A percentile compares a stretch with the other conserved stretches of the same genome.
Evolutionary conservation across 345 rosid species (phyloP).

Genomic region (Syzygium aqueum): DNA sequence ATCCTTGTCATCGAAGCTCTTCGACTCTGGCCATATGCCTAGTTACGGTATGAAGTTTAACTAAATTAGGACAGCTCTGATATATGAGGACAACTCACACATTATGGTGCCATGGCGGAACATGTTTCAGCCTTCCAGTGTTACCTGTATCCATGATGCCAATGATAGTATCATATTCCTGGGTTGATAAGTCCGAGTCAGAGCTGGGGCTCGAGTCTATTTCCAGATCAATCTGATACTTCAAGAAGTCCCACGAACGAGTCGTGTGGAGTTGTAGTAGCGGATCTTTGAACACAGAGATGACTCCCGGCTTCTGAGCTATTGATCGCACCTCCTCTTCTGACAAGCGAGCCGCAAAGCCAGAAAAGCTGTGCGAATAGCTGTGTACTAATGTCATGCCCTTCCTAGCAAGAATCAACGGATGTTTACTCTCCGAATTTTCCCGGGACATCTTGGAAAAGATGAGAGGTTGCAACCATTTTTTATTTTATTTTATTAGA

Average conservation of each 20-base stretch:
- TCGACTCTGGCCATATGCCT: slow-evolving; percentile 92
- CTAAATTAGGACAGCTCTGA: background rate
- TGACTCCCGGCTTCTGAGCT: slow-evolving; percentile 50
- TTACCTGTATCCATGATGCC: slow-evolving; percentile 75
- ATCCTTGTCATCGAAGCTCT: slow-evolving; percentile 60
- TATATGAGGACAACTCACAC: background rate
- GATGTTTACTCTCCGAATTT: background rate
- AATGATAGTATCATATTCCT: slow-evolving; percentile 36
- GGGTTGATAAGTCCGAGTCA: slow-evolving; percentile 11
- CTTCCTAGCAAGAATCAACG: slow-evolving; percentile 24
- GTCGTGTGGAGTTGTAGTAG: slow-evolving; percentile 66
- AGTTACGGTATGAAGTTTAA: background rate
- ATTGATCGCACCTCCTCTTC: slow-evolving; percentile 52
- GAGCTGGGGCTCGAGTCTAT: slow-evolving; percentile 34
- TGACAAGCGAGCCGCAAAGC: slow-evolving; percentile 70
- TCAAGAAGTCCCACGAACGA: slow-evolving; percentile 92
- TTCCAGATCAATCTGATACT: slow-evolving; percentile 39
- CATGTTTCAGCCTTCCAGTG: background rate
- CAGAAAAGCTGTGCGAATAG: slow-evolving; percentile 60
- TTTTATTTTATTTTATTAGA: background rate
- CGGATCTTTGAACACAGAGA: slow-evolving; percentile 66
- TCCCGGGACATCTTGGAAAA: background rate
- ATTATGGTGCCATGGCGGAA: too few species aligned
- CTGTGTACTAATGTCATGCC: slow-evolving; percentile 28
- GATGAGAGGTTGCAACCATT: background rate